Base-by-base conservation (phyloP, 768 basidiomycete species). In the Lactarius hengduanensis region DNA sequence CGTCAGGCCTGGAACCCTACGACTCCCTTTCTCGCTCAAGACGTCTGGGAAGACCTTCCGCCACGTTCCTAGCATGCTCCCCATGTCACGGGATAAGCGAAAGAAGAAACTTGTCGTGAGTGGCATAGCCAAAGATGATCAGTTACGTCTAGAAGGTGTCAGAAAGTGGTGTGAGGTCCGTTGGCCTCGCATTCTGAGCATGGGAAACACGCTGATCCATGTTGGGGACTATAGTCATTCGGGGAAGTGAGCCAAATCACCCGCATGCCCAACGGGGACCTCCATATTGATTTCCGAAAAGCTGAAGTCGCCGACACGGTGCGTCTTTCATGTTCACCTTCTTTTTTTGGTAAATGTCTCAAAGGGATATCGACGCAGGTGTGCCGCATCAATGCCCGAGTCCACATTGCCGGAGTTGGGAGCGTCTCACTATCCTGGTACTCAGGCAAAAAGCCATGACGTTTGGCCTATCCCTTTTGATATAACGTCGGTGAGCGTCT, bases 231-330 rank as follows among this genome's bases (percentile, higher is more conserved):
- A 62, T 67, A 64, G 71, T 65, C 67, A 16, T 92, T 92, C 76
- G 91, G 91, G 50, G 89, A 90, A 76, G 76, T 92, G 13, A 86
- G 83, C 70, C 85, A 86, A 69, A 90, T 92, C 72, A 83, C 80
- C 43, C 80, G 90, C 59, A 84, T 88, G 81, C 86, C 87, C 59
- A 91, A 90, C 69, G 88, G 88, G 54, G 90, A 92, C 75, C 76
- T 92, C n/a, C 86, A 90, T 71, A 81, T 92, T 58, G 85, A 88
- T 71, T 92, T 91, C 72, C 82, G 84, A 57, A 85, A 83, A 61
- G 81, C 87, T 59, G 90, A 92, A 65, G 90, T 92, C 11, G 91
- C 91, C 26, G 91, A 92, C 69, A 92, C 88, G 8, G 91, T 91
- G 73, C 32, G 87, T 80, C 59, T 59, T 63, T 13, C 34, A 34